phyloP scores from a whole-genome alignment of 2,329 filamentous ascomycete genomes.

The Colletotrichum plurivorum region DNA sequence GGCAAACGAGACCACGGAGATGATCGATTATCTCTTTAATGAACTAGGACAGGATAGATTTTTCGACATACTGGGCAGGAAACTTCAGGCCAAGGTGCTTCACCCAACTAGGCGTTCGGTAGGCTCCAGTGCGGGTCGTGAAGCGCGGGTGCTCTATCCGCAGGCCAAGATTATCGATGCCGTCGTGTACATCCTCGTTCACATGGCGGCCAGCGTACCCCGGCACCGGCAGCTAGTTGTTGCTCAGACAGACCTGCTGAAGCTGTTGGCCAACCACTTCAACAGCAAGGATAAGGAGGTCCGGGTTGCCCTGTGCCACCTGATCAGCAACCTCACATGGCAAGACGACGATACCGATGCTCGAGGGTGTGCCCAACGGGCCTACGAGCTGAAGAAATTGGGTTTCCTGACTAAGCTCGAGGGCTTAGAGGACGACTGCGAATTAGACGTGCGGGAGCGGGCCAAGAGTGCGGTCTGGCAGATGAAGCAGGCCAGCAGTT shows the following conservation, averaged over 20 bases:
- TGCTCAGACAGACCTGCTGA: conserved; percentile 81
- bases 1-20: conserved; percentile 70
- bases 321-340: conserved; percentile 89
- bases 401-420: conserved; percentile 79
- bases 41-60: conserved; percentile 82
- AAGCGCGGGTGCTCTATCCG: conserved; percentile 68
- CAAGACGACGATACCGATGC: conserved; percentile 81
- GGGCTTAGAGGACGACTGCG: conserved; percentile 75
- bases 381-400: conserved; percentile 76
- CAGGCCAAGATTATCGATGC: conserved; percentile 81
- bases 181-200: conserved; percentile 86
- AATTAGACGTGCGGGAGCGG: conserved; percentile 86
- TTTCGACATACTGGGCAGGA: conserved; percentile 85
- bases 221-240: conserved; percentile 84
- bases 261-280: conserved; percentile 80
- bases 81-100: conserved; percentile 76
- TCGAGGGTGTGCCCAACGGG: conserved; percentile 75
- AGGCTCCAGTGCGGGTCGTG: conserved; percentile 45
- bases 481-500: conserved; percentile 64
- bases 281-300: conserved; percentile 80
- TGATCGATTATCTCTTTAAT: conserved; percentile 88
- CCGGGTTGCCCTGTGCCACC: conserved; percentile 83
- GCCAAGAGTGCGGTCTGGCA: conserved; percentile 85
- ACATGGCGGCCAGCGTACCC: conserved; percentile 87
- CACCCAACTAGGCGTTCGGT: conserved; percentile 62